Evolutionary conservation across 2,329 filamentous ascomycete species (phyloP).

Genomic region (Fusarium floridanum): DNA sequence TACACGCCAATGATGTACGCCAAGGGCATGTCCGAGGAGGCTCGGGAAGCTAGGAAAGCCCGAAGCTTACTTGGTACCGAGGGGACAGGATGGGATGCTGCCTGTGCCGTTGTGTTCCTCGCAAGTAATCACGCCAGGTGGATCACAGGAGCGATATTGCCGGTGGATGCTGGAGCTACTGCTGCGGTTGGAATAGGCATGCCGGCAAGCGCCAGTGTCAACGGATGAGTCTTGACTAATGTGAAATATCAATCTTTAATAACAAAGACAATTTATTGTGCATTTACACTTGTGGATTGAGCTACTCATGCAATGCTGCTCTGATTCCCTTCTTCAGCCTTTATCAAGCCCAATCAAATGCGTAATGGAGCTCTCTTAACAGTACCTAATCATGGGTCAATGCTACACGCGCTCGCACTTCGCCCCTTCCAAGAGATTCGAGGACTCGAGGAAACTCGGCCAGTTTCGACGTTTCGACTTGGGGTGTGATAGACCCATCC

Average conservation of each 20-base stretch:
- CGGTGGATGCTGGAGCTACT: slow-evolving; percentile 59
- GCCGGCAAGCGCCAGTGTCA: slow-evolving; percentile 45
- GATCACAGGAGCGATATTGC: slow-evolving; percentile 58
- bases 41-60: slow-evolving; percentile 52
- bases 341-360: neutral
- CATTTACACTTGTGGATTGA: neutral
- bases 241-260: neutral
- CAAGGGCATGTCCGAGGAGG: slow-evolving; percentile 56
- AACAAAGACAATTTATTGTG: neutral
- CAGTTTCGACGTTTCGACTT: slow-evolving; percentile 28
- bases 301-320: neutral
- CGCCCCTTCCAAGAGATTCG: slow-evolving; percentile 5
- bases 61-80: slow-evolving; percentile 57
- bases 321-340: neutral
- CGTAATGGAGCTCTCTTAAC: neutral
- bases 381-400: slow-evolving; percentile 18
- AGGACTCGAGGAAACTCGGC: slow-evolving; percentile 29
- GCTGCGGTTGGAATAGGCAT: slow-evolving; percentile 37
- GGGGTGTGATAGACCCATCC: slow-evolving; percentile 16
- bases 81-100: slow-evolving; percentile 60
- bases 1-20: slow-evolving; percentile 62
- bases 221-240: slow-evolving; percentile 29
- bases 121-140: slow-evolving; percentile 57
- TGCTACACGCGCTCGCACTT: slow-evolving; percentile 16
- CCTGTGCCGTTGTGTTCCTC: slow-evolving; percentile 55